Evolutionary conservation across 2,329 filamentous ascomycete species (phyloP).

Genomic region (Ophiostoma ulmi): DNA sequence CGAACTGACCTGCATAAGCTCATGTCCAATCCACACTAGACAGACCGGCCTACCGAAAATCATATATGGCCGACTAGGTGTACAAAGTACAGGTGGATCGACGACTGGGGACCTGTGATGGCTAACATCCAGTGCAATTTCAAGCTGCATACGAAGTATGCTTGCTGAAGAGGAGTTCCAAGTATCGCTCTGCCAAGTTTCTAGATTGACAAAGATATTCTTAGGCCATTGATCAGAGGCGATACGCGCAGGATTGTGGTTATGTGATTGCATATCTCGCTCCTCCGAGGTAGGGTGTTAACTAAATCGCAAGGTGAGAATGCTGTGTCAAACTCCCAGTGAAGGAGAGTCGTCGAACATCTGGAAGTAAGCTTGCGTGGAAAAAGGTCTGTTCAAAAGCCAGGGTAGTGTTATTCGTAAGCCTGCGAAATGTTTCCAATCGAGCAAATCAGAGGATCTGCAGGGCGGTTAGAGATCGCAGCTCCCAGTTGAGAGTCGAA

Average conservation of each 20-base stretch:
- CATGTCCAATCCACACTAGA: background rate
- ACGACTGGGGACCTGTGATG: background rate
- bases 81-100: background rate
- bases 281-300: background rate
- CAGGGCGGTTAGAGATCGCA: constrained; percentile 28
- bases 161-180: background rate
- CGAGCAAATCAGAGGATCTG: constrained; percentile 31
- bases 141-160: constrained; percentile 13
- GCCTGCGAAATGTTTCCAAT: constrained; percentile 17
- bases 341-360: constrained; percentile 1
- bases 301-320: background rate
- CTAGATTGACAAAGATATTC: background rate
- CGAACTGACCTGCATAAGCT: constrained; percentile 22
- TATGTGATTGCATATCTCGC: background rate
- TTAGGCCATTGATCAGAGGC: background rate
- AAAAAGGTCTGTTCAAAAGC: background rate
- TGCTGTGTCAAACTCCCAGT: background rate
- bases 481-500: background rate
- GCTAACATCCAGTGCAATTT: background rate
- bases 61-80: background rate
- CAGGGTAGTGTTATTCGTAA: constrained; percentile 17
- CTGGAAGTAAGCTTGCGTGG: background rate
- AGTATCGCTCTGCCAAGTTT: constrained; percentile 6
- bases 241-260: background rate
- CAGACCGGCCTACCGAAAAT: background rate